These are phyloP conservation scores for Termitomyces bulborhizus DNA, from an alignment of 768 basidiomycete genomes.

Conservation along the genomic window DNA sequence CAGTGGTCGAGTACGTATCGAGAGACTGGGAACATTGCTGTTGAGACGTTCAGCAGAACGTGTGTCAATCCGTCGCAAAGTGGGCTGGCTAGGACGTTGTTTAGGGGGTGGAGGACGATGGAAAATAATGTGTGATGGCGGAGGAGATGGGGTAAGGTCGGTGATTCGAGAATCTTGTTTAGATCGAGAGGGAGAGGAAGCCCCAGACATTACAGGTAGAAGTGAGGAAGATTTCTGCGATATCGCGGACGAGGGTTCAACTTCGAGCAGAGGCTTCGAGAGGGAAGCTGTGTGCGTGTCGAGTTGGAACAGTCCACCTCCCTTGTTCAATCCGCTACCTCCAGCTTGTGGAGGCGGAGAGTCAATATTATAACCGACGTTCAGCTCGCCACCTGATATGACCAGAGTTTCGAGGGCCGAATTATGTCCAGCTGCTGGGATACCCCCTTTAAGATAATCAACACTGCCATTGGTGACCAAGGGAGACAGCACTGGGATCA, in stretches of 20 bases:
- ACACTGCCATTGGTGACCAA: constrained; percentile 50
- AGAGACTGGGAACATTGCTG: constrained; percentile 48
- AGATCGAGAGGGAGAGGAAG: constrained; percentile 26
- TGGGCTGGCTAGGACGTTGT: constrained; percentile 57
- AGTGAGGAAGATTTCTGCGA: constrained; percentile 35
- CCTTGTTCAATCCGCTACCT: constrained; percentile 23
- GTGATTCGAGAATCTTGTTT: constrained; percentile 18
- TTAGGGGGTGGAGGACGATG: constrained; percentile 42
- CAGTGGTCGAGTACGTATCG: constrained; percentile 51
- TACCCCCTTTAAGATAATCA: constrained; percentile 70
- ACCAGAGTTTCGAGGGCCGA: constrained; percentile 49
- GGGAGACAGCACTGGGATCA: constrained; percentile 57
- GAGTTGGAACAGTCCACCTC: constrained; percentile 60
- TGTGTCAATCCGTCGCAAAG: constrained; percentile 58
- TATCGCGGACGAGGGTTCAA: constrained; percentile 41
- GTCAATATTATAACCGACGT: constrained; percentile 15
- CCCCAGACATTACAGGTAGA: constrained; percentile 50
- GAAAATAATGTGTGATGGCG: constrained; percentile 59
- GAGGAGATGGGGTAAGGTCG: constrained; percentile 55
- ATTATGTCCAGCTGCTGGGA: constrained; percentile 55
- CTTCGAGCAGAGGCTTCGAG: constrained; percentile 47
- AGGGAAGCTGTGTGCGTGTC: constrained; percentile 52
- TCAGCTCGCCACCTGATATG: constrained; percentile 32
- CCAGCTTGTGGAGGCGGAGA: constrained; percentile 16
- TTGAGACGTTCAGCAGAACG: constrained; percentile 46